Conservation (phyloP, 768 basidiomycete species). For the Exidia glandulosa region DNA sequence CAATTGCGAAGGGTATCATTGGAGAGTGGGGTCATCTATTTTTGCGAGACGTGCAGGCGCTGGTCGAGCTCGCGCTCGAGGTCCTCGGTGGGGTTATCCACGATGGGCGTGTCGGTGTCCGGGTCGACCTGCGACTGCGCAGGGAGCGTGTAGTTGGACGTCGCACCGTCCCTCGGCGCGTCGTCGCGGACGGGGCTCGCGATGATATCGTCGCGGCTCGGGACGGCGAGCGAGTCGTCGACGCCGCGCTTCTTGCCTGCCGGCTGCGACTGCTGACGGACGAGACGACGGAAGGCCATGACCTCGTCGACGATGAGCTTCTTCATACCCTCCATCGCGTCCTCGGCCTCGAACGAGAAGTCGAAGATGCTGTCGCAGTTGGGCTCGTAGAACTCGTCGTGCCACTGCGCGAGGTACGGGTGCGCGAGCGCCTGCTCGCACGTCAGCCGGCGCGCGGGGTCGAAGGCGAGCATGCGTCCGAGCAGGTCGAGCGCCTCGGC, state of each 20-base stretch:
- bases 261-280: conserved; percentile 68
- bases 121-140: not conserved
- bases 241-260: conserved; percentile 61
- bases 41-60: not conserved
- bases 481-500: conserved; percentile 90
- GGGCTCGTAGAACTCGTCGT: conserved; percentile 93
- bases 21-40: not conserved
- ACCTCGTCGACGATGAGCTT: conserved; percentile 91
- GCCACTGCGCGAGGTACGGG: conserved; percentile 94
- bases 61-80: conserved; percentile 63
- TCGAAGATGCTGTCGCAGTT: conserved; percentile 69
- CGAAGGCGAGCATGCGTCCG: conserved; percentile 85
- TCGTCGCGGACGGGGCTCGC: conserved; percentile 62
- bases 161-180: conserved; percentile 51
- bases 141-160: conserved; percentile 51
- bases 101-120: conserved; percentile 52
- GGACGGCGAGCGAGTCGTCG: conserved; percentile 44
- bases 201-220: conserved; percentile 69
- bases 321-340: conserved; percentile 96
- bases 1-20: not conserved
- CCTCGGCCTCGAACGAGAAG: conserved; percentile 93
- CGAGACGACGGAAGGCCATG: conserved; percentile 76
- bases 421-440: conserved; percentile 94
- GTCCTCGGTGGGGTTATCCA: conserved; percentile 79
- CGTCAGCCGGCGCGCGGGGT: conserved; percentile 90